These are phyloP conservation scores for Nemania serpens DNA, from an alignment of 2,329 filamentous ascomycete genomes.

Conservation along the genomic window DNA sequence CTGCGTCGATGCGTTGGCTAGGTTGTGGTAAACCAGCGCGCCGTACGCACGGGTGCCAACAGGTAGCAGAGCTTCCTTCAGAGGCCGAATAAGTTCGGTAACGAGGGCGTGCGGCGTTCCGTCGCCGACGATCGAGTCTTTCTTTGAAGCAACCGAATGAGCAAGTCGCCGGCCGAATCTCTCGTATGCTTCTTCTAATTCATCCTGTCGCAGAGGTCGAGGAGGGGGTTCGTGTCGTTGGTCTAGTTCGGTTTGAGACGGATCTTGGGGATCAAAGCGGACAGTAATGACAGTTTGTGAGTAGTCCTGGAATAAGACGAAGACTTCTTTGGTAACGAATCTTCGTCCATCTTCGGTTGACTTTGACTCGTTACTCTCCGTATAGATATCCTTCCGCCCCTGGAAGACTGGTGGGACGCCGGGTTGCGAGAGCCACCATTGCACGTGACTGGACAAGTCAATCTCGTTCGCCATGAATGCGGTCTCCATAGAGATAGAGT, in stretches of 20 bases:
- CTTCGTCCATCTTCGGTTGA: slow-evolving; percentile 71
- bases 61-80: slow-evolving; percentile 75
- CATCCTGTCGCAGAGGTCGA: slow-evolving; percentile 81
- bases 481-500: slow-evolving; percentile 73
- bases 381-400: slow-evolving; percentile 79
- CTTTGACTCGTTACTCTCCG: slow-evolving; percentile 79
- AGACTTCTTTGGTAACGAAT: slow-evolving; percentile 77
- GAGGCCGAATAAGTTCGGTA: slow-evolving; percentile 75
- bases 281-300: slow-evolving; percentile 89
- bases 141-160: slow-evolving; percentile 70
- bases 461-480: slow-evolving; percentile 88
- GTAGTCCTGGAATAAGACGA: slow-evolving; percentile 92
- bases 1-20: slow-evolving; percentile 89
- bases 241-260: slow-evolving; percentile 73
- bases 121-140: slow-evolving; percentile 81
- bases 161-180: slow-evolving; percentile 80
- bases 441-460: slow-evolving; percentile 72
- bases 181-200: slow-evolving; percentile 85
- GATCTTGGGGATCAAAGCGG: slow-evolving; percentile 75
- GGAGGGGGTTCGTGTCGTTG: slow-evolving; percentile 89
- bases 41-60: slow-evolving; percentile 91
- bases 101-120: slow-evolving; percentile 79
- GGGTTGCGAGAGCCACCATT: slow-evolving; percentile 88
- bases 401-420: slow-evolving; percentile 81
- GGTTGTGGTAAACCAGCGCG: slow-evolving; percentile 89